Base-by-base conservation (phyloP, 306 rosid species). In the barrel medic (Medicago truncatula) region DNA sequence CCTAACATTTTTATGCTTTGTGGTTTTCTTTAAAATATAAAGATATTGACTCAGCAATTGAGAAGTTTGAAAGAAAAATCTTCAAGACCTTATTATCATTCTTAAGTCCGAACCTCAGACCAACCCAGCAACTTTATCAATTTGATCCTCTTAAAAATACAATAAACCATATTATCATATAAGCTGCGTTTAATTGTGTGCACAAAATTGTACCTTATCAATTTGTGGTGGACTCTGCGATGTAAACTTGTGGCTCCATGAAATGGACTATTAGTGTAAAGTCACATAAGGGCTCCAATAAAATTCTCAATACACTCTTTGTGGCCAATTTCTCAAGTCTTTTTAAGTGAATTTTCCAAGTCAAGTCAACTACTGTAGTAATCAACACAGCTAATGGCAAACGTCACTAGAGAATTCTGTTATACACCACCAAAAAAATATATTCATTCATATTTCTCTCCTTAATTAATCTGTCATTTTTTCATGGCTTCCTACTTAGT, bases 401-500 rank as follows among this genome's bases (percentile, higher is more conserved):
- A 34, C 6, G 5, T 34, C 7, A 34, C 52, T 4, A 46, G 52
- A 46, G 52, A 46, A 46, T 7, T 53, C 0, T 53, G 8, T 16
- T 52, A 1, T n/a, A 28, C 31, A 28, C 4, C 31, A 28, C 31
- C 4, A 28, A 28, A 28, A 28, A 28, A 3, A 28, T 3, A 28
- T 28, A 28, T 28, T 28, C 31, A 28, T 28, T 28, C 9, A n/a
- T 53, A 3, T 3, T 50, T 21, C 41, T 12, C 17, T 61, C 21
- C 28, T 62, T 9, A n/a, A 10, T 11, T 43, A n/a, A 8, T 15
- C 18, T 4, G 38, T 65, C 4, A 38, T 66, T 50, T 68, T 34
- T 1, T 28, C 3, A 71, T 76, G 86, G 58, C 69, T 66, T 7
- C 23, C 0, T 5, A 31, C 13, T n/a, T 49, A 43, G 4, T 82